Base-by-base conservation (phyloP, 2,329 filamentous ascomycete species). In the Neonectria coccinea region DNA sequence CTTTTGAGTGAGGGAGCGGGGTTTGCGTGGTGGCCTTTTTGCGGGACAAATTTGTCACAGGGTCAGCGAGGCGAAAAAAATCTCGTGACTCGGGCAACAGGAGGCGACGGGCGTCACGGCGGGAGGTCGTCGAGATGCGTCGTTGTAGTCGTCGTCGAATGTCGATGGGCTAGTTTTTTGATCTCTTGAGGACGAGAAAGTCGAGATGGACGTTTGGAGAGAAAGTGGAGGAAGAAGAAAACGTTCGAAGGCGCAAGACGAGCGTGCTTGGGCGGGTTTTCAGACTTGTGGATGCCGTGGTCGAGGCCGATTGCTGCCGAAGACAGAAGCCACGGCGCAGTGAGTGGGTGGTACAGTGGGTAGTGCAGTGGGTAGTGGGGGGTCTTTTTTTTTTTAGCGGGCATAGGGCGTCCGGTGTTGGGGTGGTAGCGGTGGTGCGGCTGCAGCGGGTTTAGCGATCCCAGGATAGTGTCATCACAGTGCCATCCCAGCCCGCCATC, bases 301-400 rank as follows among this genome's bases (percentile, higher is more conserved):
- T 62, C 53, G 60, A 73, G 67, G 70, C 71, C 71, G 71, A 73
- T 72, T 73, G 67, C 64, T 68, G 71, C 71, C 71, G 71, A 73
- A 73, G 71, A 66, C 69, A 73, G 57, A n/a, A 39, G 36, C 36
- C 36, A 39, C 14, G 36, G 56, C 57, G 42, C 62, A 71, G 58
- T 64, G 62, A 67, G 67, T 68, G 67, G 66, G 68, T 71, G 68
- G 65, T 65, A 58, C 29, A 31, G 29, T 31, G 29, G 56, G 67
- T 61, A 66, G 62, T 71, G 33, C 56, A 41, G 54, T 47, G 36
- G 39, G 41, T 31, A 47, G 39, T 56, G 54, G 20, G 36, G 18
- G 16, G 5, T 47, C n/a, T n/a, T 25, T 25, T 25, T 25, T 25
- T 25, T 25, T 57, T 57, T 57, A 52, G 57, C 45, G 58, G 62